Percentiles rank a stretch among this genome's conserved stretches.
phyloP scores from a whole-genome alignment of 2,329 filamentous ascomycete species.

The Rutstroemia sp. region DNA sequence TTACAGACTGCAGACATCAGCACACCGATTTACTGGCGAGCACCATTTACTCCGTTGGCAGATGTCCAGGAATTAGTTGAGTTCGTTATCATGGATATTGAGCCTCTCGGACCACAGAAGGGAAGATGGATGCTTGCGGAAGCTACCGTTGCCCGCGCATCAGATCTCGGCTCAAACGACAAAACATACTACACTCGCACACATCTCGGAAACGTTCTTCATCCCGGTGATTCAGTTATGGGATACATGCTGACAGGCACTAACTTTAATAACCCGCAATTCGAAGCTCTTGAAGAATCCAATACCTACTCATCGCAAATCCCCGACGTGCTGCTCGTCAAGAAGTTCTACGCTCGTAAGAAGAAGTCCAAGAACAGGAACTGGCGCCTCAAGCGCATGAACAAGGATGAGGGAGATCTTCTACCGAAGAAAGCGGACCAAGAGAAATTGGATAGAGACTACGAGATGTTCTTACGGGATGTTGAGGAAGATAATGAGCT shows the following conservation, averaged over 20 bases:
- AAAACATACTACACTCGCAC: constrained; percentile 84
- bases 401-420: constrained; percentile 80
- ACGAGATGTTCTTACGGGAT: constrained; percentile 94
- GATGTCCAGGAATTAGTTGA: constrained; percentile 82
- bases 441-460: constrained; percentile 83
- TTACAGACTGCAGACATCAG: constrained; percentile 86
- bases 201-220: constrained; percentile 77
- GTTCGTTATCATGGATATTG: constrained; percentile 93
- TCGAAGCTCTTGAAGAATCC: constrained; percentile 73
- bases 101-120: constrained; percentile 64
- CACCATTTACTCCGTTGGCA: constrained; percentile 76
- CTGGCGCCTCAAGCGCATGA: constrained; percentile 95
- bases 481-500: constrained; percentile 94
- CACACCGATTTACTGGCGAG: constrained; percentile 79
- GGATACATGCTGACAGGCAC: constrained; percentile 87
- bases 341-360: constrained; percentile 88
- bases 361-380: constrained; percentile 76
- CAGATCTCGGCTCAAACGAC: constrained; percentile 81
- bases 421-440: constrained; percentile 82
- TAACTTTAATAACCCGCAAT: constrained; percentile 87
- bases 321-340: constrained; percentile 89
- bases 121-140: constrained; percentile 83
- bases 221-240: constrained; percentile 85
- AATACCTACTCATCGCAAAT: constrained; percentile 70
- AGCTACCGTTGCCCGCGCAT: constrained; percentile 77